These are phyloP conservation scores for Garcileccinum viscosum DNA, from an alignment of 1,284 basidiomycete genomes.

Conservation along the genomic window DNA sequence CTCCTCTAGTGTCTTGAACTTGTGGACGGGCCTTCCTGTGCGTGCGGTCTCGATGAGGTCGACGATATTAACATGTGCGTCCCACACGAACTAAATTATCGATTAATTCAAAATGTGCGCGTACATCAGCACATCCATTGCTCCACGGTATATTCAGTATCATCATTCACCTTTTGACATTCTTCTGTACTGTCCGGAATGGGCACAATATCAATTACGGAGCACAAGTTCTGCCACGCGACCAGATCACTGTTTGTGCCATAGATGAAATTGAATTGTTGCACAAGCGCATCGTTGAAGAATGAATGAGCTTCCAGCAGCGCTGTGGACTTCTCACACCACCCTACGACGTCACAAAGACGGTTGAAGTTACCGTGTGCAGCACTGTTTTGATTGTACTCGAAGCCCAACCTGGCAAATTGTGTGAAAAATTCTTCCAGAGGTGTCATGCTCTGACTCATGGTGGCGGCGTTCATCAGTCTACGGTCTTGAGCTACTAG, in stretches of 20 bases:
- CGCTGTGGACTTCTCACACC: conserved; percentile 1
- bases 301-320: conserved; percentile 7
- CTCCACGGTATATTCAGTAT: not conserved
- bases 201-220: conserved; percentile 21
- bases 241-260: conserved; percentile 38
- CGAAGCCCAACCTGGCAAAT: conserved; percentile 18
- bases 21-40: not conserved
- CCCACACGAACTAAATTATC: conserved; percentile 31
- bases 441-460: conserved; percentile 4
- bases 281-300: conserved; percentile 35
- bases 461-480: not conserved
- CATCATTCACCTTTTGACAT: conserved; percentile 31
- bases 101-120: not conserved
- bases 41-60: conserved; percentile 40
- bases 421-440: conserved; percentile 23
- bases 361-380: conserved; percentile 23
- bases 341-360: conserved; percentile 13
- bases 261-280: conserved; percentile 41
- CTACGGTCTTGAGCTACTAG: not conserved
- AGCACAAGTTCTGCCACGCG: conserved; percentile 40
- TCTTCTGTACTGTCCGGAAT: conserved; percentile 30
- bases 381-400: conserved; percentile 14
- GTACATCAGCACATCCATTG: not conserved
- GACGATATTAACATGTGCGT: conserved; percentile 45
- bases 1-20: not conserved